Base-by-base conservation (phyloP, 2,329 filamentous ascomycete genomes). In the Sclerotinia spermophila region DNA sequence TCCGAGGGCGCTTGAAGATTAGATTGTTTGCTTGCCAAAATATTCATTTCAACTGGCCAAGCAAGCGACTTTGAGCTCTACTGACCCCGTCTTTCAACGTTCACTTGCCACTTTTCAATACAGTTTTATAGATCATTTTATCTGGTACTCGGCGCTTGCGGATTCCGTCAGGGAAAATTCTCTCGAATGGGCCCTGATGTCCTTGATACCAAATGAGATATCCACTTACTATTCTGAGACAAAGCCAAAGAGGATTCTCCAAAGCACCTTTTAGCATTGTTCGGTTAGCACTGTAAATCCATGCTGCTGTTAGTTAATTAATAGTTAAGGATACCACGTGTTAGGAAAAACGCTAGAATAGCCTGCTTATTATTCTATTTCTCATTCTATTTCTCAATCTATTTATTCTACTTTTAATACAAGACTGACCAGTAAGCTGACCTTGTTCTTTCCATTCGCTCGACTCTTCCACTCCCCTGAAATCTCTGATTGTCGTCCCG, bases 201-300 rank as follows among this genome's bases (percentile, higher is more conserved):
- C 33, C 17, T 27, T 62, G 45, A 65, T 65, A 33, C 44, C 15
- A 51, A 24, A 65, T 65, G 45, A 65, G 45, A 65, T 38, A 38
- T 53, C 61, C 61, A 65, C 61, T 53, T 53, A 38, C 33, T 45
- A 64, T 48, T 64, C 61, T 65, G 44, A 65, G 61, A 65, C 61
- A 51, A 27, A 35, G 61, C 61, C 44, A 65, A 51, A 65, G 61
- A 65, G 30, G 61, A 65, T 51, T 65, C 44, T 51, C 24, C 38
- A 53, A 17, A 35, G 33, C 24, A 38, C 33, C 17, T 53, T 53
- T 51, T 53, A 35, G 61, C 44, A 65, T 51, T 27, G 33, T 53
- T 65, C 45, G 61, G 61, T 30, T 65, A 65, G 33, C 30, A n/a
- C 60, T 38, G 35, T 15, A 42, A 60, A 64, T 38, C 61, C 21